Percentiles rank a stretch among this genome's conserved stretches.
Conservation (phyloP, 345 rosid genomes). For the Boechera stricta region DNA sequence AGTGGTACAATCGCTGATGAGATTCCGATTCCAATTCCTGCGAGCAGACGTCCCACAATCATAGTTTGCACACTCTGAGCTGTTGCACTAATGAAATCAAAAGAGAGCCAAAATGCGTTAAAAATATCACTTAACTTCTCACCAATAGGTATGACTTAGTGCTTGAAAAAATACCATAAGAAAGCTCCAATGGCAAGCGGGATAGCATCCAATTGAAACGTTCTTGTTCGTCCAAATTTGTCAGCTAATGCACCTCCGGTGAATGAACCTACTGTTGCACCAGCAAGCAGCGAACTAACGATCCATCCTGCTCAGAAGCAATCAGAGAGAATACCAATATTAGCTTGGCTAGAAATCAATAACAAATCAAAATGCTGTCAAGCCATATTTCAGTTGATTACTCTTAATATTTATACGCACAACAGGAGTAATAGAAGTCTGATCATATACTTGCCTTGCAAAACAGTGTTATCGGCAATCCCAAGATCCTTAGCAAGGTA, state of each 20-base stretch:
- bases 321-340: background rate
- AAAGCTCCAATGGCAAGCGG: slow-evolving; percentile 89
- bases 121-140: background rate
- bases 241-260: slow-evolving; percentile 96
- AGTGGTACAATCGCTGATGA: slow-evolving; percentile 97
- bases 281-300: slow-evolving; percentile 95
- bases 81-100: slow-evolving; percentile 66
- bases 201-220: slow-evolving; percentile 92
- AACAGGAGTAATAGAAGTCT: slow-evolving; percentile 12
- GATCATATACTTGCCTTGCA: slow-evolving; percentile 72
- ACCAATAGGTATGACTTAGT: slow-evolving; percentile 6
- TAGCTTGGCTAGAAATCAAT: slow-evolving; percentile 21
- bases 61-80: slow-evolving; percentile 89
- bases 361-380: slow-evolving; percentile 4
- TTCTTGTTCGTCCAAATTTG: slow-evolving; percentile 90
- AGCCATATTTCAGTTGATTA: background rate
- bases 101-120: slow-evolving; percentile 31
- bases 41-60: slow-evolving; percentile 95
- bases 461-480: slow-evolving; percentile 75
- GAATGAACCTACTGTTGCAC: slow-evolving; percentile 95
- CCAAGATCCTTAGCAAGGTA: slow-evolving; percentile 97
- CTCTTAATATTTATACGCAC: background rate
- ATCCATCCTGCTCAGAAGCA: slow-evolving; percentile 77
- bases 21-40: slow-evolving; percentile 98
- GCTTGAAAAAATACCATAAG: slow-evolving; percentile 60